These are phyloP conservation scores for Papilionanthe hybrid DNA, from an alignment of 116 monocot genomes.

Conservation along the genomic window DNA sequence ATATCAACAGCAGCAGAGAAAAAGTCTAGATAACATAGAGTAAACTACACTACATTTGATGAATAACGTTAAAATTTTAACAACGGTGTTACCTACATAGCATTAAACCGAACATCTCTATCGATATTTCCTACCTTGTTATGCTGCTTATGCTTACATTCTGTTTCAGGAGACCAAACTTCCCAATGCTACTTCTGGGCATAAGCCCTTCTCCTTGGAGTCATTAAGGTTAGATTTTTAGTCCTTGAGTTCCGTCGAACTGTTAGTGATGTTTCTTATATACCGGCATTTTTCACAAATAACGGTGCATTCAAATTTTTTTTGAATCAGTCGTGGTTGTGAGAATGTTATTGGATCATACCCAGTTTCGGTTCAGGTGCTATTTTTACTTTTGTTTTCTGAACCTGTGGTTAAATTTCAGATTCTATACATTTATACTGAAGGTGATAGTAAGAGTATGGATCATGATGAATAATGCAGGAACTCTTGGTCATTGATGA, in stretches of 20 bases:
- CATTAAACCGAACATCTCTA: background rate
- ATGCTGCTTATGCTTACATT: background rate
- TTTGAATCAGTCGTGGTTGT: slow-evolving; percentile 39
- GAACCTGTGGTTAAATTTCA: background rate
- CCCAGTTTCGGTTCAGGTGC: slow-evolving; percentile 89
- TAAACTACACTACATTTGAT: background rate
- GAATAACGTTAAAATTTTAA: background rate
- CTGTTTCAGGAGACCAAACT: slow-evolving; percentile 48
- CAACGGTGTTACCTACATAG: background rate
- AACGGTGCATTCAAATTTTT: background rate
- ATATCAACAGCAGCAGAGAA: background rate
- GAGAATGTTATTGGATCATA: slow-evolving; percentile 77
- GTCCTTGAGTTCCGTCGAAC: background rate
- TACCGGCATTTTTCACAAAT: background rate
- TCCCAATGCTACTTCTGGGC: slow-evolving; percentile 20
- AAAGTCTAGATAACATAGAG: background rate
- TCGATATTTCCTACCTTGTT: background rate
- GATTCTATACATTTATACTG: background rate
- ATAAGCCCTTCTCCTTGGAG: slow-evolving; percentile 50
- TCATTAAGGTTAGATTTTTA: slow-evolving; percentile 40
- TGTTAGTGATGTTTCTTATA: background rate
- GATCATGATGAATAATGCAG: slow-evolving; percentile 27
- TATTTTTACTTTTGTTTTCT: background rate
- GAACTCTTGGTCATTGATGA: slow-evolving; percentile 93
- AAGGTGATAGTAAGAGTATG: background rate